Base-by-base conservation (phyloP, 2,329 filamentous ascomycete genomes). In the Ceratocystis ficicola region DNA sequence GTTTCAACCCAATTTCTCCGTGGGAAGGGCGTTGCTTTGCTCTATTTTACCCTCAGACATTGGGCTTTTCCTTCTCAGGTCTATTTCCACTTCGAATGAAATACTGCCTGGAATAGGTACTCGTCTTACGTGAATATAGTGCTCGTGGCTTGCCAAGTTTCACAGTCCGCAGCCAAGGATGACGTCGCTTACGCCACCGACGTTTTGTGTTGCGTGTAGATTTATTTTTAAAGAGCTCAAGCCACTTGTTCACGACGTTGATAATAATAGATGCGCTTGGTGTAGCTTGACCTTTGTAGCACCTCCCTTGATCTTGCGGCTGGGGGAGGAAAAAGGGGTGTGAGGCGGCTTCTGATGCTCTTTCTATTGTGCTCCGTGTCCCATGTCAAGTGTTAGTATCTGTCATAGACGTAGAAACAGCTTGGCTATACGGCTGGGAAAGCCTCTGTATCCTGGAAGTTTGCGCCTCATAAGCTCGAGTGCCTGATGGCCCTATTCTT, bases 11-110 rank as follows among this genome's bases (percentile, higher is more conserved):
- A 32, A 32, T 32, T 59, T 59, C 52, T 59, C 25, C 22, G 28
- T n/a, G 15, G 15, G 28, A 5, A 22, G 10, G 52, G 22, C 15
- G 28, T 59, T 32, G 12, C 28, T 32, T 17, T 8, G 7, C 12
- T 59, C 52, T 59, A 59, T 59, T 36, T 59, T 36, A 59, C 12
- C 7, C 52, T 32, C 52, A 59, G 52, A 59, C 52, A 59, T n/a
- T 17, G 52, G 52, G 52, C 52, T 32, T 36, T 36, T 36, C 10
- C 32, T 36, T 36, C 25, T 32, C 28, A 32, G 52, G 52, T 17
- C 12, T 50, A n/a, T 59, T 32, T 32, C 52, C 7, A 59, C 8
- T 36, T 59, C 32, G 7, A 17, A 59, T 59, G 52, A 17, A 36
- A 59, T 30, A 25, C 17, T 59, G 52, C 28, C 17, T 30, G 28